Conservation (phyloP, 495 filamentous ascomycete genomes). For the Xylaria palmicola region DNA sequence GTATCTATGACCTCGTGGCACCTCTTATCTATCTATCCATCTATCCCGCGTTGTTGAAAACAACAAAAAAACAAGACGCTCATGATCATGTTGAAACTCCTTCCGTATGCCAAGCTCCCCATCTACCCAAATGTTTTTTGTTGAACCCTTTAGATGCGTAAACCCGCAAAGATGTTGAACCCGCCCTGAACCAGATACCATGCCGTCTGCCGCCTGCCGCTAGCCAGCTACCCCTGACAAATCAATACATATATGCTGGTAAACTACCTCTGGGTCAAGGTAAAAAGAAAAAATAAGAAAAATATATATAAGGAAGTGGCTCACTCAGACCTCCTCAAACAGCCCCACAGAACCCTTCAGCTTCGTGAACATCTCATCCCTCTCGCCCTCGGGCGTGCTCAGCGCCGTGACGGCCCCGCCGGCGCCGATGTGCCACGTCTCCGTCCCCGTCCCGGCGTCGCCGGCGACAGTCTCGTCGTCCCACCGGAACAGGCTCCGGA, state of each 20-base stretch:
- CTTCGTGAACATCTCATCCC: conserved; percentile 90
- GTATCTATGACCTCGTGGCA: too few relatives aligned
- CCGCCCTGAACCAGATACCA: not conserved
- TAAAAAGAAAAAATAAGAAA: too few relatives aligned
- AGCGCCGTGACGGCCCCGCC: conserved; percentile 85
- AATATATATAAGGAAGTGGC: not conserved
- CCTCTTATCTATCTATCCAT: too few relatives aligned
- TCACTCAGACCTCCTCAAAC: conserved; percentile 40
- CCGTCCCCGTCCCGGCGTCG: conserved; percentile 16
- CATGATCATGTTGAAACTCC: conserved; percentile 5
- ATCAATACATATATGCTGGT: not conserved
- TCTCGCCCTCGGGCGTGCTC: conserved; percentile 74
- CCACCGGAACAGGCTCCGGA: conserved; percentile 73
- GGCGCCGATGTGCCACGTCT: conserved; percentile 81
- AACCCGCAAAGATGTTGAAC: conserved; percentile 6
- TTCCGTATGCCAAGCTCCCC: not conserved
- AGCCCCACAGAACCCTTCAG: conserved; percentile 63
- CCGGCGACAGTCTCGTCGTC: conserved; percentile 45
- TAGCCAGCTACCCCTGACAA: too few relatives aligned
- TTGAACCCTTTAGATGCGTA: not conserved
- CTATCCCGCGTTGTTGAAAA: conserved; percentile 5
- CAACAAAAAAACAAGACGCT: too few relatives aligned
- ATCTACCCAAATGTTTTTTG: not conserved
- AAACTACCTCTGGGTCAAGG: too few relatives aligned
- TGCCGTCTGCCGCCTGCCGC: not conserved